Conservation (phyloP, 805 yeast species). For the Maudiozyma saulgeensis region DNA sequence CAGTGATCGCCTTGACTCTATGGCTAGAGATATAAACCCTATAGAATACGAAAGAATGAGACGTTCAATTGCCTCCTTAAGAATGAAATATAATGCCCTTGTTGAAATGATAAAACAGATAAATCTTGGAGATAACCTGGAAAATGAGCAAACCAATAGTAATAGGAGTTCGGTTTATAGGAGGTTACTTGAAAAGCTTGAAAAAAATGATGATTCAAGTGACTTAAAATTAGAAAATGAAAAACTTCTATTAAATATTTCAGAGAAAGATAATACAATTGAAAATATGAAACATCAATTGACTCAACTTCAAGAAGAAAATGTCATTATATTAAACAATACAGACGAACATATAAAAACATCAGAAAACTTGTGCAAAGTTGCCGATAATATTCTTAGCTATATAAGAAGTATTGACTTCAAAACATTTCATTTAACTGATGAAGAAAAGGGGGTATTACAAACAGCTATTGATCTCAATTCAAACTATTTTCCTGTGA, state of each 20-base stretch:
- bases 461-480: slow-evolving; percentile 16
- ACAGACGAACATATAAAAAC: slow-evolving; percentile 25
- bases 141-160: no score
- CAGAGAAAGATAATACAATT: slow-evolving; percentile 2
- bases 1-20: not conserved
- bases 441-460: slow-evolving; percentile 14
- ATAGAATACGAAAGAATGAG: slow-evolving; percentile 33
- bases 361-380: slow-evolving; percentile 17
- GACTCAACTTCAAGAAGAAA: slow-evolving; percentile 17
- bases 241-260: slow-evolving; percentile 4
- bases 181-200: slow-evolving; percentile 13
- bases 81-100: slow-evolving; percentile 28
- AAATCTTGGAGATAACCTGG: slow-evolving; percentile 1
- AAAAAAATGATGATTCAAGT: slow-evolving; percentile 15
- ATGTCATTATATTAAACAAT: slow-evolving; percentile 19
- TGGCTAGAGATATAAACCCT: not conserved
- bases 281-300: slow-evolving; percentile 19
- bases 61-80: slow-evolving; percentile 35
- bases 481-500: slow-evolving; percentile 20
- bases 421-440: slow-evolving; percentile 5
- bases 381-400: slow-evolving; percentile 15
- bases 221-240: slow-evolving; percentile 6
- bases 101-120: slow-evolving; percentile 26
- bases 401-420: not conserved
- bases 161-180: slow-evolving; percentile 14